phyloP scores from a whole-genome alignment of 768 basidiomycete genomes.

The Russula olivacea region DNA sequence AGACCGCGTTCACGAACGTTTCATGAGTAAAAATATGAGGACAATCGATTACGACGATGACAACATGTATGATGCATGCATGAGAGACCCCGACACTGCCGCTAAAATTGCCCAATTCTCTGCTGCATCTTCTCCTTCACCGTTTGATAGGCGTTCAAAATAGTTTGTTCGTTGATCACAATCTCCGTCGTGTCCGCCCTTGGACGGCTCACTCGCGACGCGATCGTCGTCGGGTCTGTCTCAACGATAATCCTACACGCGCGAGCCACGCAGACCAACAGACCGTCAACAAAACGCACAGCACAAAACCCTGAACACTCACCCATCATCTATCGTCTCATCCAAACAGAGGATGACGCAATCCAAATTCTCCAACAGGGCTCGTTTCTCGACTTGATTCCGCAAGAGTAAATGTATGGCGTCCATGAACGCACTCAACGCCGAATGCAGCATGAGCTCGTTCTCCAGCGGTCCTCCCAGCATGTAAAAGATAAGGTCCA shows the following conservation, averaged over 20 bases:
- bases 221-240: constrained; percentile 93
- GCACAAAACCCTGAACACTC: constrained; percentile 29
- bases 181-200: constrained; percentile 93
- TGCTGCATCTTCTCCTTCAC: constrained; percentile 82
- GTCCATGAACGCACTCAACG: constrained; percentile 79
- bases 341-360: constrained; percentile 87
- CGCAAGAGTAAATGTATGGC: constrained; percentile 80
- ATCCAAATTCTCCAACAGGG: constrained; percentile 91
- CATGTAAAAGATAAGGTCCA: constrained; percentile 94
- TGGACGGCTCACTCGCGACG: constrained; percentile 87
- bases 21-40: too few species aligned
- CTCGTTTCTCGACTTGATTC: constrained; percentile 92
- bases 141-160: constrained; percentile 88
- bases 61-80: neutral
- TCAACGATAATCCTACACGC: constrained; percentile 83
- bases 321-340: constrained; percentile 99
- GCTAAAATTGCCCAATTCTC: constrained; percentile 69
- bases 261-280: neutral
- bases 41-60: neutral
- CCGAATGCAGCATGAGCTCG: constrained; percentile 90
- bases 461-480: constrained; percentile 85
- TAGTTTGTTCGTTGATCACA: constrained; percentile 96
- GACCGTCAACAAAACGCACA: neutral
- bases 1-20: too few species aligned
- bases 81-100: neutral